Conservation (phyloP, 208 protist species). For the Crithidia fasciculata region DNA sequence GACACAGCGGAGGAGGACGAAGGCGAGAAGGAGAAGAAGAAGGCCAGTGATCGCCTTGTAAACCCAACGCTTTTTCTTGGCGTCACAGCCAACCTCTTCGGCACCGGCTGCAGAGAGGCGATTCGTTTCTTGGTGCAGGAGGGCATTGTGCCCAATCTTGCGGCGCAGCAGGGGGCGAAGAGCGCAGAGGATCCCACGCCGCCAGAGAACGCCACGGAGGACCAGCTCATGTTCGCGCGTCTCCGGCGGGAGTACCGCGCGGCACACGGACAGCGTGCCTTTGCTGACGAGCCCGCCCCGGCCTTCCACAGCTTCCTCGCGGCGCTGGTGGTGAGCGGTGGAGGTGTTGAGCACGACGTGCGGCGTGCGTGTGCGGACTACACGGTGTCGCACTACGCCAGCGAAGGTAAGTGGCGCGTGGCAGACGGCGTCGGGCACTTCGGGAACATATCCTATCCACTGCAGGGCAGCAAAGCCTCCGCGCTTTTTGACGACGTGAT, state of each 20-base stretch:
- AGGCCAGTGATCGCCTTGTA: slow-evolving; percentile 12
- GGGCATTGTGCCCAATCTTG: slow-evolving; percentile 43
- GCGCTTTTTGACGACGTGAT: slow-evolving; percentile 66
- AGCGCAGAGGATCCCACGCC: not conserved
- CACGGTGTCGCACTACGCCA: slow-evolving; percentile 43
- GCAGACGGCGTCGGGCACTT: slow-evolving; percentile 30
- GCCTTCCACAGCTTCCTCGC: slow-evolving; percentile 49
- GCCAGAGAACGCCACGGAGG: slow-evolving; percentile 17
- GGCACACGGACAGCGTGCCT: slow-evolving; percentile 15
- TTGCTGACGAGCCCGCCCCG: slow-evolving; percentile 25
- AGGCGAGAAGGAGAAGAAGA: not conserved
- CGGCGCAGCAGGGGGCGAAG: not conserved
- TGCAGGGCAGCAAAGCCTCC: slow-evolving; percentile 16
- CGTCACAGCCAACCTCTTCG: slow-evolving; percentile 78
- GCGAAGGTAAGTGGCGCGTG: slow-evolving; percentile 23
- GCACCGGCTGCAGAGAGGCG: slow-evolving; percentile 83
- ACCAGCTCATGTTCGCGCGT: slow-evolving; percentile 32
- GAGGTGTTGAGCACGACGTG: slow-evolving; percentile 90
- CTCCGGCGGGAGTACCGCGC: slow-evolving; percentile 29
- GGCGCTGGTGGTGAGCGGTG: slow-evolving; percentile 81
- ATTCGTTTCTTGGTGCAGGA: slow-evolving; percentile 82
- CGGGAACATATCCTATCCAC: slow-evolving; percentile 69
- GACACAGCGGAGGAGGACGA: slow-evolving; percentile 5
- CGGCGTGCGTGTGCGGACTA: slow-evolving; percentile 74
- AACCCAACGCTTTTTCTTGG: slow-evolving; percentile 78